These are phyloP conservation scores for Pseudozyma flocculosa DNA, from an alignment of 1,284 basidiomycete genomes.

Conservation along the genomic window DNA sequence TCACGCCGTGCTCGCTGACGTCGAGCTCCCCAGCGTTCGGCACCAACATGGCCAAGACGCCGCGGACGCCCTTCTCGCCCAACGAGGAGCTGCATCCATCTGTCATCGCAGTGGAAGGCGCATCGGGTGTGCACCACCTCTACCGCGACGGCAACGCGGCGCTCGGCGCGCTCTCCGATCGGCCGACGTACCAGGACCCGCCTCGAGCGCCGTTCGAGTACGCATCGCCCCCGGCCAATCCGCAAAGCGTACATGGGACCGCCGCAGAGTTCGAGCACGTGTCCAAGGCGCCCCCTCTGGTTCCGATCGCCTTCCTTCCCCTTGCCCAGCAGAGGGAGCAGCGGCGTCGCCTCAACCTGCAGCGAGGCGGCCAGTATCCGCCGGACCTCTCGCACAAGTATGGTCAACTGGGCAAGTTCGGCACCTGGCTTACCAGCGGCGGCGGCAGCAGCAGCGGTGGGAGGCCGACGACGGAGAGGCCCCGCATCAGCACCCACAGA, in stretches of 20 bases:
- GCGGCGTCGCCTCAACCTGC: not conserved
- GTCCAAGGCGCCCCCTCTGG: slow-evolving; percentile 19
- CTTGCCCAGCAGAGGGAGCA: slow-evolving; percentile 8
- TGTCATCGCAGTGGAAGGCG: slow-evolving; percentile 23
- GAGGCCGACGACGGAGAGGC: not conserved
- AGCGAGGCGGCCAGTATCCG: not conserved
- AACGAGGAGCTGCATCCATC: slow-evolving; percentile 32
- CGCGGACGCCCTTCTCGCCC: slow-evolving; percentile 46
- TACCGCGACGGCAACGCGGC: not conserved
- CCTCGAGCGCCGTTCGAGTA: no score
- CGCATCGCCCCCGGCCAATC: no score
- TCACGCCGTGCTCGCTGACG: slow-evolving; percentile 46
- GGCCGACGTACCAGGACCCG: not conserved
- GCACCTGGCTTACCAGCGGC: slow-evolving; percentile 13
- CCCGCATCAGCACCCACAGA: not conserved
- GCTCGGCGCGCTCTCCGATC: not conserved
- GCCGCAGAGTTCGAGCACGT: no score
- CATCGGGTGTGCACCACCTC: not conserved
- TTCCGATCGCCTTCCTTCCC: slow-evolving; percentile 30
- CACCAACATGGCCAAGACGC: slow-evolving; percentile 37
- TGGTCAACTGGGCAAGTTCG: slow-evolving; percentile 30
- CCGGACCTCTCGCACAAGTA: slow-evolving; percentile 23
- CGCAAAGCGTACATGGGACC: not conserved
- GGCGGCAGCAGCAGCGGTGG: no score
- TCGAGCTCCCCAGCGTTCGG: slow-evolving; percentile 49